Evolutionary conservation across 2,329 filamentous ascomycete genomes (phyloP).

Genomic region (Beauveria australis): DNA sequence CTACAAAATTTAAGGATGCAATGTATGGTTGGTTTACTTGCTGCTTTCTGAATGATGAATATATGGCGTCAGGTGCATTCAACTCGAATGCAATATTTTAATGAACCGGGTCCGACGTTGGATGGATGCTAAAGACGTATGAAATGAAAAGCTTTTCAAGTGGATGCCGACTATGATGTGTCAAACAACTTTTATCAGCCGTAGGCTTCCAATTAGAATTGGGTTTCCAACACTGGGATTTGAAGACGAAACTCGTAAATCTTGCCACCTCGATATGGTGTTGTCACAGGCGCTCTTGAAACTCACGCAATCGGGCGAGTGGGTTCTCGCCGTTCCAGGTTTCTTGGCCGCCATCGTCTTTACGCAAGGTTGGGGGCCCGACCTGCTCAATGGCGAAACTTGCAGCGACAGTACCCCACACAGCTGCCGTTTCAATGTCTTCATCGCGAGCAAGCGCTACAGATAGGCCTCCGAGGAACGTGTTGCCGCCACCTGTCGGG

Average conservation of each 20-base stretch:
- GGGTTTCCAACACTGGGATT: neutral
- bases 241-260: neutral
- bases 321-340: constrained; percentile 54
- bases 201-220: neutral
- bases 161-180: constrained; percentile 8
- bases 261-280: neutral
- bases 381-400: constrained; percentile 94
- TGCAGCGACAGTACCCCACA: constrained; percentile 74
- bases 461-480: constrained; percentile 61
- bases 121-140: constrained; percentile 6
- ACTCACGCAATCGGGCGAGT: constrained; percentile 43
- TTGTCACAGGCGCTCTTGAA: constrained; percentile 32
- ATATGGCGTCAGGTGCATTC: constrained; percentile 3
- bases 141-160: constrained; percentile 7
- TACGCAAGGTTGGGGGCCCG: constrained; percentile 59
- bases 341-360: constrained; percentile 38
- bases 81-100: neutral
- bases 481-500: constrained; percentile 89
- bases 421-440: constrained; percentile 59
- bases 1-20: constrained; percentile 54
- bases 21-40: neutral
- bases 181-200: constrained; percentile 3
- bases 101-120: neutral
- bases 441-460: constrained; percentile 53
- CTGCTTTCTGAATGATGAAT: neutral